These are phyloP conservation scores for Neohortaea acidophila DNA, from an alignment of 495 filamentous ascomycete species.

Conservation along the genomic window DNA sequence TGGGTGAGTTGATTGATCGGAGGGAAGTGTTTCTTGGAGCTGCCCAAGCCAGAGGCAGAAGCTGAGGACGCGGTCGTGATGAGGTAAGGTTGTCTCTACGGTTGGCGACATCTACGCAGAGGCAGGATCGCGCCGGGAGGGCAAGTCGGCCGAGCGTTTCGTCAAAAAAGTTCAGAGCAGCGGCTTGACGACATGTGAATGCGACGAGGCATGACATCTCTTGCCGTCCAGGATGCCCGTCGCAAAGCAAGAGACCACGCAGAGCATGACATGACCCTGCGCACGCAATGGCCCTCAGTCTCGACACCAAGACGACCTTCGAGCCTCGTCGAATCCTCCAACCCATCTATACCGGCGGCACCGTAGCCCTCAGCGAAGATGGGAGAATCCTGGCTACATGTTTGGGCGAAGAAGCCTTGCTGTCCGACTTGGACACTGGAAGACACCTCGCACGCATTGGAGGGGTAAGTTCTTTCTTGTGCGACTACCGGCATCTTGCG, in stretches of 20 bases:
- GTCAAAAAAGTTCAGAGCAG: background rate
- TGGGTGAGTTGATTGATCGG: background rate
- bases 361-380: slow-evolving; percentile 64
- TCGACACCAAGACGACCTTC: slow-evolving; percentile 62
- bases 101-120: too few relatives aligned
- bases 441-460: slow-evolving; percentile 72
- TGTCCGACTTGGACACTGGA: slow-evolving; percentile 75
- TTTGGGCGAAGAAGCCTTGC: slow-evolving; percentile 70
- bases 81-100: too few relatives aligned
- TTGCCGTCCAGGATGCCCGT: too few relatives aligned
- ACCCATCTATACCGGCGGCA: slow-evolving; percentile 86
- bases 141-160: too few relatives aligned
- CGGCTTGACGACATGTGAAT: too few relatives aligned
- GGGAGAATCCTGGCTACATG: slow-evolving; percentile 76
- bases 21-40: background rate
- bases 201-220: too few relatives aligned
- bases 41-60: too few relatives aligned
- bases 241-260: too few relatives aligned
- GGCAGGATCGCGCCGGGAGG: too few relatives aligned
- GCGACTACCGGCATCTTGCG: background rate
- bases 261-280: background rate
- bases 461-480: slow-evolving; percentile 44
- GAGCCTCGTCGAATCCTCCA: slow-evolving; percentile 65
- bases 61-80: too few relatives aligned
- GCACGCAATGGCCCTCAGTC: slow-evolving; percentile 24